These are phyloP conservation scores for Teunomyces tritomae DNA, from an alignment of 805 yeast species.

Conservation along the genomic window DNA sequence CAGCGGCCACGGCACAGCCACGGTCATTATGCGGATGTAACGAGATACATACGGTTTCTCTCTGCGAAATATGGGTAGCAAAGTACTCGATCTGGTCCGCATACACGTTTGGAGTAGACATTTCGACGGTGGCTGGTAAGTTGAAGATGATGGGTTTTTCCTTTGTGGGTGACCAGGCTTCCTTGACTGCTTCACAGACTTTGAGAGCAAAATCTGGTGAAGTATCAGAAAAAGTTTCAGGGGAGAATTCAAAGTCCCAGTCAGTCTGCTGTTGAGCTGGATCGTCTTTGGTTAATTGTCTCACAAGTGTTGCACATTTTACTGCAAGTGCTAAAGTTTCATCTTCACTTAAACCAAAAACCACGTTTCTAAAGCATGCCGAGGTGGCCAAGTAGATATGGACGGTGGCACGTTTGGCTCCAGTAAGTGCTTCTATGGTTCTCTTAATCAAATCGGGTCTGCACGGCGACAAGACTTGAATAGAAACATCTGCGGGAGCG, in stretches of 20 bases:
- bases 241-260: conserved; percentile 79
- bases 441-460: conserved; percentile 69
- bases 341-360: conserved; percentile 60
- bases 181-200: conserved; percentile 72
- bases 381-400: conserved; percentile 78
- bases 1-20: conserved; percentile 88
- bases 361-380: conserved; percentile 69
- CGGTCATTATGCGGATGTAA: conserved; percentile 84
- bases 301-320: conserved; percentile 58
- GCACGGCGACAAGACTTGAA: conserved; percentile 76
- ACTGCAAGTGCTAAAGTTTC: conserved; percentile 62
- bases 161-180: conserved; percentile 67
- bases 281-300: conserved; percentile 68
- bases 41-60: conserved; percentile 71
- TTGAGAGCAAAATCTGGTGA: conserved; percentile 59
- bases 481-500: conserved; percentile 73
- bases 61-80: conserved; percentile 54
- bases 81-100: conserved; percentile 85
- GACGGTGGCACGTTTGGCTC: conserved; percentile 73
- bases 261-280: conserved; percentile 49
- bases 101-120: conserved; percentile 75
- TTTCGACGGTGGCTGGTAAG: conserved; percentile 82
- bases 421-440: conserved; percentile 69
- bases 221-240: conserved; percentile 77
- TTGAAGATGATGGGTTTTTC: conserved; percentile 73